These are phyloP conservation scores for Fraxinus americana DNA, from an alignment of 257 asterid species.

Conservation along the genomic window DNA sequence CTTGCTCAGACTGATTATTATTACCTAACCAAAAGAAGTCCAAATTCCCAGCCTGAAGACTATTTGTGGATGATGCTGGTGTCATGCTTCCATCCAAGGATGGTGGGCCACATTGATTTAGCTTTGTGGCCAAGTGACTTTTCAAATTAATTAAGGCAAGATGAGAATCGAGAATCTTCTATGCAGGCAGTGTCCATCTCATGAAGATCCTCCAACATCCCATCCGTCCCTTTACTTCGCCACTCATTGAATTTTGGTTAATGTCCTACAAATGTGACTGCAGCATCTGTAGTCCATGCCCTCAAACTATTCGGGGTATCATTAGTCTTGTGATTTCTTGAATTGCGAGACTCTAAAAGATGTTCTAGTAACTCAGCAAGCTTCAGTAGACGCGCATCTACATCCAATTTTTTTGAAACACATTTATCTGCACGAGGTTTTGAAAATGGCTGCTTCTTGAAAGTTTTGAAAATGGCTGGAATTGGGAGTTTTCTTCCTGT, in stretches of 20 bases:
- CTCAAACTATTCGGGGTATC: constrained; percentile 61
- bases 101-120: constrained; percentile 75
- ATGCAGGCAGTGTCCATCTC: constrained; percentile 97
- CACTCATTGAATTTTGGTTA: constrained; percentile 76
- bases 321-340: constrained; percentile 49
- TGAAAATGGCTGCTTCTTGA: no score
- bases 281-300: constrained; percentile 43
- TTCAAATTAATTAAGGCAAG: constrained; percentile 58
- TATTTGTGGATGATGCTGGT: constrained; percentile 79
- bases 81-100: constrained; percentile 91
- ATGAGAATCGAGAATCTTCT: constrained; percentile 59
- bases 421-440: constrained; percentile 81
- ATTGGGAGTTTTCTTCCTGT: no score
- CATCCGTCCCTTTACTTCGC: constrained; percentile 84
- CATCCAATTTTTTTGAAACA: constrained; percentile 60
- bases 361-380: constrained; percentile 85
- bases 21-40: constrained; percentile 77
- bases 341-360: constrained; percentile 64
- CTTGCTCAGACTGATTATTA: constrained; percentile 64
- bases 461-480: no score
- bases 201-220: constrained; percentile 94
- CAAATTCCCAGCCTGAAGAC: constrained; percentile 79
- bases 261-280: constrained; percentile 49
- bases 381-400: constrained; percentile 78
- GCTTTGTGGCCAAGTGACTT: constrained; percentile 67